phyloP scores from a whole-genome alignment of 768 basidiomycete genomes.

The Tylopilus sp. region DNA sequence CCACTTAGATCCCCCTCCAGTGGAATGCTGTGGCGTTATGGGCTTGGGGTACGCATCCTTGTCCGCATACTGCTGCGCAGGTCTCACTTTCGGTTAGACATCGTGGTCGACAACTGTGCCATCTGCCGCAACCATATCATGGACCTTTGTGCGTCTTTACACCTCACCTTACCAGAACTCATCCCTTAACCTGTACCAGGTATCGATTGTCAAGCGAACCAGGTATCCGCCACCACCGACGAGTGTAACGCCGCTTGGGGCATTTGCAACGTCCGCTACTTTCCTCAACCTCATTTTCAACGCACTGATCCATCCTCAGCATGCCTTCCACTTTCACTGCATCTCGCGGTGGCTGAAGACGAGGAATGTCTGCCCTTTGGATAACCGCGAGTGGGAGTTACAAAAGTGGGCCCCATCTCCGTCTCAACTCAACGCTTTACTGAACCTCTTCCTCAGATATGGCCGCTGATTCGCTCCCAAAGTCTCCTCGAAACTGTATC shows the following conservation, averaged over 20 bases:
- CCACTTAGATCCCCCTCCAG: constrained; percentile 39
- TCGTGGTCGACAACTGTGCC: constrained; percentile 98
- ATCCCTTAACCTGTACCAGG: constrained; percentile 45
- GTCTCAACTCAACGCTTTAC: neutral
- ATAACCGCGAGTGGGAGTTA: constrained; percentile 96
- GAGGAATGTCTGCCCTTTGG: constrained; percentile 89
- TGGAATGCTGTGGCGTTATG: constrained; percentile 99
- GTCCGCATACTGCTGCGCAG: neutral
- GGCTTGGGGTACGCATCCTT: constrained; percentile 81
- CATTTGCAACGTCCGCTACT: constrained; percentile 78
- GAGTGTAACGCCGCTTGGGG: constrained; percentile 99
- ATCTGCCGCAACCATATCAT: constrained; percentile 99
- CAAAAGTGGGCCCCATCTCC: constrained; percentile 70
- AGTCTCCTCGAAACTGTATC: constrained; percentile 13
- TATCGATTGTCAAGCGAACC: constrained; percentile 99
- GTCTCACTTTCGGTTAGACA: constrained; percentile 53
- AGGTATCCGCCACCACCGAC: constrained; percentile 93
- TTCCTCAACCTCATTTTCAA: neutral
- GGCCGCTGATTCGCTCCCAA: constrained; percentile 33
- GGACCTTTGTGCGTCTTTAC: constrained; percentile 82
- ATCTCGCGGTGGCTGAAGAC: constrained; percentile 99
- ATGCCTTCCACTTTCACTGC: constrained; percentile 99
- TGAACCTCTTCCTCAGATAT: constrained; percentile 29
- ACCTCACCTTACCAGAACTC: neutral
- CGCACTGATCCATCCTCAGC: constrained; percentile 43